Evolutionary conservation across 768 basidiomycete species (phyloP).

Genomic region (Suillus sp.): DNA sequence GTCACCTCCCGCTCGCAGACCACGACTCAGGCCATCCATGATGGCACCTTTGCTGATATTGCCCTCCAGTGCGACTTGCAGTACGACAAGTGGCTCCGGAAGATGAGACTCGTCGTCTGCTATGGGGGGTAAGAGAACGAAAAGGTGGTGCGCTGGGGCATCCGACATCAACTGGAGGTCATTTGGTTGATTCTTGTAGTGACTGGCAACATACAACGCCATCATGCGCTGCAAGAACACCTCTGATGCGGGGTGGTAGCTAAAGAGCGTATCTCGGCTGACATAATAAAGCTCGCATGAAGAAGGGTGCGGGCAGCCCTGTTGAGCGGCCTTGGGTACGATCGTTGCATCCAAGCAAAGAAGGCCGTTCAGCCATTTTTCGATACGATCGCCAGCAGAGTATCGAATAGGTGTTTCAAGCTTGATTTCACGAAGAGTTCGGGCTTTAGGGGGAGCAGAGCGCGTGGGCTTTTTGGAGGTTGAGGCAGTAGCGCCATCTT

Average conservation of each 20-base stretch:
- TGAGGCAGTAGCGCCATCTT: constrained; percentile 40
- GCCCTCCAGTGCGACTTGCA: constrained; percentile 96
- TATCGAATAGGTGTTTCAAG: constrained; percentile 96
- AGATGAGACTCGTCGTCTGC: constrained; percentile 88
- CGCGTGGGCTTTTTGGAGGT: constrained; percentile 57
- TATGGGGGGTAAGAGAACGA: constrained; percentile 92
- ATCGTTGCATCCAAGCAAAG: constrained; percentile 90
- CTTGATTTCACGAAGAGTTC: constrained; percentile 89
- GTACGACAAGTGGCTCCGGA: constrained; percentile 92
- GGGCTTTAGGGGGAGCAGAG: constrained; percentile 59
- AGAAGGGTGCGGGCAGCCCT: constrained; percentile 93
- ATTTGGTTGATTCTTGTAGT: constrained; percentile 99
- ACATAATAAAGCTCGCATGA: constrained; percentile 96
- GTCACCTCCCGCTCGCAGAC: constrained; percentile 87
- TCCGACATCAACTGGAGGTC: constrained; percentile 97
- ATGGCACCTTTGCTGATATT: constrained; percentile 85
- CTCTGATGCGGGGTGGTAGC: constrained; percentile 96
- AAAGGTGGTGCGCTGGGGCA: constrained; percentile 95
- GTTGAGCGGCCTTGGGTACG: constrained; percentile 46
- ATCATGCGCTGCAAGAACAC: constrained; percentile 98
- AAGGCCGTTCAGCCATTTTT: constrained; percentile 90
- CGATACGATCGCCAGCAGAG: constrained; percentile 80
- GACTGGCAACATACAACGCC: constrained; percentile 95
- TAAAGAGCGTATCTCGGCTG: constrained; percentile 94
- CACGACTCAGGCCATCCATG: constrained; percentile 82